Conservation (phyloP, 2,329 filamentous ascomycete species). For the Xylariaceae sp. region DNA sequence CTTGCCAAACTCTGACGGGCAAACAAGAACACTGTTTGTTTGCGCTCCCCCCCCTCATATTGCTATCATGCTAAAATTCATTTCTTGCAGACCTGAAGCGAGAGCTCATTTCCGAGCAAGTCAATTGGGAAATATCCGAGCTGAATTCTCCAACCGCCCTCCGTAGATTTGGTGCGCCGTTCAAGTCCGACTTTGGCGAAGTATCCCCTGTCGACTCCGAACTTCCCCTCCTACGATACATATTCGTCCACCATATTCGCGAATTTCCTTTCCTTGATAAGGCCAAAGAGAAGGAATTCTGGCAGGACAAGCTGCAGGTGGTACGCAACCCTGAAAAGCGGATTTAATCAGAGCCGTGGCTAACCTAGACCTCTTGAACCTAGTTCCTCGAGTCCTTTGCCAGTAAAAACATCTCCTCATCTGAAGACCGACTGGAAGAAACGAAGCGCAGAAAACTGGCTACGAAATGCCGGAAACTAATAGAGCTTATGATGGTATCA, state of each 20-base stretch:
- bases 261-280: conserved; percentile 98
- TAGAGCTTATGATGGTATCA: conserved; percentile 99
- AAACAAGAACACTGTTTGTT: conserved; percentile 94
- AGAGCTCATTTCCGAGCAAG: conserved; percentile 87
- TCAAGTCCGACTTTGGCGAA: conserved; percentile 87
- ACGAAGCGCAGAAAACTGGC: conserved; percentile 93
- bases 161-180: conserved; percentile 91
- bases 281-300: conserved; percentile 97
- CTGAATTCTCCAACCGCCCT: conserved; percentile 92
- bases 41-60: neutral
- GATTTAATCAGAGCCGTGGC: neutral
- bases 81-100: conserved; percentile 75
- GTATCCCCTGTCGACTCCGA: conserved; percentile 91
- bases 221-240: conserved; percentile 87
- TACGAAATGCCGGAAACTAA: conserved; percentile 87
- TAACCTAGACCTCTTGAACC: neutral
- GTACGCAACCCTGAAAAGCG: conserved; percentile 49
- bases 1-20: conserved; percentile 64
- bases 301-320: conserved; percentile 96
- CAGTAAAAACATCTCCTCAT: conserved; percentile 93
- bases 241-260: conserved; percentile 96
- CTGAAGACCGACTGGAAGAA: conserved; percentile 91
- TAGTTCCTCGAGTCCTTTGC: conserved; percentile 97
- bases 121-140: conserved; percentile 83
- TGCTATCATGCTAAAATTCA: conserved; percentile 20